Base-by-base conservation (phyloP, 805 yeast species). In the Cephaloascus albidus region DNA sequence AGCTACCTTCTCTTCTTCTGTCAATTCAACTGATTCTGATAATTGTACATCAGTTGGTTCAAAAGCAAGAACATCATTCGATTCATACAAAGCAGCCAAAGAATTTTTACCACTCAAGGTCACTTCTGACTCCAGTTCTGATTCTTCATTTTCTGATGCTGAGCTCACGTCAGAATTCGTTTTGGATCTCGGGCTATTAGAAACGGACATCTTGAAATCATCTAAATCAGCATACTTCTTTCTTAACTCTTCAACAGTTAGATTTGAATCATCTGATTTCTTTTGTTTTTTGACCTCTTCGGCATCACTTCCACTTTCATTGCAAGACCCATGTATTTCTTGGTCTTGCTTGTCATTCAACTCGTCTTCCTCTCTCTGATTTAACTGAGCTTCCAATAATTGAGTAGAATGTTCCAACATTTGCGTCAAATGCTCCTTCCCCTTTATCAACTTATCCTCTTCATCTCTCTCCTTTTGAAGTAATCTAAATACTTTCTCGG, bases 391-490 rank as follows among this genome's bases (percentile, higher is more conserved):
- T 44, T 88, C 96, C 20, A 90, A 66, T 28, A 90, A 70, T 53
- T 85, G 89, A 0, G 96, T 86, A 18, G 96, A 86, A 52, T 89
- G 93, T 52, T 89, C 95, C 41, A 90, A 65, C 70, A 90, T 89
- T 53, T 86, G 82, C 41, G 86, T 78, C 41, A 90, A 67, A 54
- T 89, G 95, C 50, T 85, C 85, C 53, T 88, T 84, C 31, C 97
- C 96, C 51, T 82, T 78, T 8, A 76, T 74, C 39, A 85, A 76
- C 53, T 87, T 82, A 49, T 82, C 71, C 46, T 85, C 89, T 48
- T 86, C 95, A 43, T 74, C 81, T 47, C 84, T 86, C 44, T 81
- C 77, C 36, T 81, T 80, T 53, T 85, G 93, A 43, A 85, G 65
- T 14, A 79, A 83, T 37, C 68, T 70, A 53, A 74, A 81, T 1